phyloP scores from a whole-genome alignment of 73 alveolate genomes.

The Uronychia binucleata region DNA sequence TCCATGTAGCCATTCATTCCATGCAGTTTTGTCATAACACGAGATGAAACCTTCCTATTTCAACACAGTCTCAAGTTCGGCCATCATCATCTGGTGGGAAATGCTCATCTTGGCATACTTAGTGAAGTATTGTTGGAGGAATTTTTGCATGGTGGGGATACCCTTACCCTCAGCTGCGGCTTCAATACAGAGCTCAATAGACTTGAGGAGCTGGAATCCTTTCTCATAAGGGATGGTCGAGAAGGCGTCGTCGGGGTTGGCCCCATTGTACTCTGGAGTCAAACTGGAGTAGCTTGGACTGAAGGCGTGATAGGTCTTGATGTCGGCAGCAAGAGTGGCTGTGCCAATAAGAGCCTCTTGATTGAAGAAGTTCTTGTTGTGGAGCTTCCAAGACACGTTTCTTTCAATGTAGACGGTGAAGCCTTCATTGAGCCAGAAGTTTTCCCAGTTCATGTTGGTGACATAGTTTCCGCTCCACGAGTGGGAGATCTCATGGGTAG shows the following conservation, averaged over 20 bases:
- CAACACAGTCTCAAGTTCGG: too few species aligned
- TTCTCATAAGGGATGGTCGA: conserved; percentile 68
- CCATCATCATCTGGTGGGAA: neutral
- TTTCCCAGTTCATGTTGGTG: conserved; percentile 85
- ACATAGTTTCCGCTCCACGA: conserved; percentile 90
- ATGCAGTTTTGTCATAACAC: neutral
- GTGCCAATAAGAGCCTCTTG: conserved; percentile 29
- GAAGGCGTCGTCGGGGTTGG: conserved; percentile 53
- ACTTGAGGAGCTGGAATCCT: conserved; percentile 75
- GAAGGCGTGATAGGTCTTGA: conserved; percentile 23
- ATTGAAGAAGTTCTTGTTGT: conserved; percentile 33
- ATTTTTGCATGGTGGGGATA: neutral
- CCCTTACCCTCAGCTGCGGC: conserved; percentile 23
- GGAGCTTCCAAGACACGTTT: conserved; percentile 37
- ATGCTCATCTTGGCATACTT: neutral
- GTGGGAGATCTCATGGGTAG: conserved; percentile 87
- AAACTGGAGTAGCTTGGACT: conserved; percentile 41
- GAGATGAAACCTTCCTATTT: neutral
- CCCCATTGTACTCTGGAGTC: conserved; percentile 49
- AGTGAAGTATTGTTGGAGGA: neutral
- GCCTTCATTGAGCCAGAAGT: conserved; percentile 93
- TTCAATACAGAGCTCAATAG: conserved; percentile 47
- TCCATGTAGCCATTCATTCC: neutral
- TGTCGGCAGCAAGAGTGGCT: conserved; percentile 35
- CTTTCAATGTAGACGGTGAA: conserved; percentile 83